These are phyloP conservation scores for Epithemia pelagica DNA, from an alignment of 108 stramenopile genomes.

Conservation along the genomic window DNA sequence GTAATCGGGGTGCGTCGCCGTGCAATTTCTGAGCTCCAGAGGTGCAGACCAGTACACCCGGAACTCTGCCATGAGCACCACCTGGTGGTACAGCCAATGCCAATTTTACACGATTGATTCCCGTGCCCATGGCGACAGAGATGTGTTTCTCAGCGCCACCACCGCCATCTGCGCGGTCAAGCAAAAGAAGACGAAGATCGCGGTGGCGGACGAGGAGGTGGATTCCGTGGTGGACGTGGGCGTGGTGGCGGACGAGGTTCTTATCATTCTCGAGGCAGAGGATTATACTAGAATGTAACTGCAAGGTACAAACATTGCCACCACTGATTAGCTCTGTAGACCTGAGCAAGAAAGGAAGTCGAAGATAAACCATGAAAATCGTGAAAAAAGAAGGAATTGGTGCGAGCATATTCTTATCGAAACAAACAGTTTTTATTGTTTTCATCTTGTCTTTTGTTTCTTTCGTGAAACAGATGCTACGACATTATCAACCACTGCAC, in stretches of 20 bases:
- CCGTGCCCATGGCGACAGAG: conserved; percentile 47
- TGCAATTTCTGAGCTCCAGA: too few relatives aligned
- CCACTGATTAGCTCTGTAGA: too few relatives aligned
- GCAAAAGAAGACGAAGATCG: conserved; percentile 51
- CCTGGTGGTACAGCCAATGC: conserved; percentile 16
- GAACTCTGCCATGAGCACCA: conserved; percentile 2
- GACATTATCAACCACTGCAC: neutral
- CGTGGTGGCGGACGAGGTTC: neutral
- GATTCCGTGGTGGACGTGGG: conserved; percentile 18
- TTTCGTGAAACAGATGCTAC: neutral
- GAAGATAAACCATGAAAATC: too few relatives aligned
- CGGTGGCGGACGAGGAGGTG: conserved; percentile 64
- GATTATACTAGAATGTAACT: neutral
- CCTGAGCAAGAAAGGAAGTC: too few relatives aligned
- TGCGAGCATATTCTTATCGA: neutral
- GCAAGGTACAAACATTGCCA: too few relatives aligned
- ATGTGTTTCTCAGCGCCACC: conserved; percentile 42
- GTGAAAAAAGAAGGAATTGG: too few relatives aligned
- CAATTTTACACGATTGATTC: conserved; percentile 75
- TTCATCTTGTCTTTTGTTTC: neutral
- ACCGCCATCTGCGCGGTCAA: too few relatives aligned
- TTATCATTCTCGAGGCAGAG: neutral
- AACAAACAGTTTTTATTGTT: neutral
- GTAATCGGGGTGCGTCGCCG: too few relatives aligned
- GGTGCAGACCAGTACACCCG: too few relatives aligned